Evolutionary conservation across 495 filamentous ascomycete species (phyloP).

Genomic region (Penicillium lagena): DNA sequence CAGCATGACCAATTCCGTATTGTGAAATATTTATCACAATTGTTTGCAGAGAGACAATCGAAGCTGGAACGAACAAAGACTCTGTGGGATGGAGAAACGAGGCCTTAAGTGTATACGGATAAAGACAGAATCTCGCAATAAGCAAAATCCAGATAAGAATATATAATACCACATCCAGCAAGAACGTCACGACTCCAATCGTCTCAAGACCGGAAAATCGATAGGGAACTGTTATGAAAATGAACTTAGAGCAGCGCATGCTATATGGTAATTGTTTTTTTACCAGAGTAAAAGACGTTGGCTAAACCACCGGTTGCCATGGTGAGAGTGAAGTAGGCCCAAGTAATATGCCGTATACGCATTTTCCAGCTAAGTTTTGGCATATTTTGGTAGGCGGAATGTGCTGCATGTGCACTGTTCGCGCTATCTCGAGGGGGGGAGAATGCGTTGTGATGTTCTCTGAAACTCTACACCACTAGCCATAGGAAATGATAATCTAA

Average conservation of each 20-base stretch:
- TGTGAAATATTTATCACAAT: constrained; percentile 76
- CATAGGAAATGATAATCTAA: too few species aligned
- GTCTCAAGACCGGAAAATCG: constrained; percentile 60
- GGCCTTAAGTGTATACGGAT: constrained; percentile 63
- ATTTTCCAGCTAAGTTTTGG: constrained; percentile 42
- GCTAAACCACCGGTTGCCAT: constrained; percentile 85
- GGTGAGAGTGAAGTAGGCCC: constrained; percentile 68
- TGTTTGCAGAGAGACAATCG: constrained; percentile 63
- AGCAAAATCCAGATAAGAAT: constrained; percentile 62
- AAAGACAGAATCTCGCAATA: constrained; percentile 61
- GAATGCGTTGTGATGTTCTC: too few species aligned
- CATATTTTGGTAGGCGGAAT: too few species aligned
- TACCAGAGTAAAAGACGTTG: constrained; percentile 68
- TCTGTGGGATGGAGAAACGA: constrained; percentile 76
- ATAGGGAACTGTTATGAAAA: constrained; percentile 63
- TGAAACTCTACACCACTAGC: too few species aligned
- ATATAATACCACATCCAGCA: constrained; percentile 71
- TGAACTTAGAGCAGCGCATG: constrained; percentile 1
- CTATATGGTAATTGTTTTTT: background rate
- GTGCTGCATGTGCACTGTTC: too few species aligned
- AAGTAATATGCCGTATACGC: constrained; percentile 47
- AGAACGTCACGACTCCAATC: constrained; percentile 67
- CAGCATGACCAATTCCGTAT: constrained; percentile 62
- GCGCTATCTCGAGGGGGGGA: too few species aligned
- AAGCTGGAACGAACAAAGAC: constrained; percentile 70